Evolutionary conservation across 2,329 filamentous ascomycete genomes (phyloP).

Genomic region (Camillea tinctor): DNA sequence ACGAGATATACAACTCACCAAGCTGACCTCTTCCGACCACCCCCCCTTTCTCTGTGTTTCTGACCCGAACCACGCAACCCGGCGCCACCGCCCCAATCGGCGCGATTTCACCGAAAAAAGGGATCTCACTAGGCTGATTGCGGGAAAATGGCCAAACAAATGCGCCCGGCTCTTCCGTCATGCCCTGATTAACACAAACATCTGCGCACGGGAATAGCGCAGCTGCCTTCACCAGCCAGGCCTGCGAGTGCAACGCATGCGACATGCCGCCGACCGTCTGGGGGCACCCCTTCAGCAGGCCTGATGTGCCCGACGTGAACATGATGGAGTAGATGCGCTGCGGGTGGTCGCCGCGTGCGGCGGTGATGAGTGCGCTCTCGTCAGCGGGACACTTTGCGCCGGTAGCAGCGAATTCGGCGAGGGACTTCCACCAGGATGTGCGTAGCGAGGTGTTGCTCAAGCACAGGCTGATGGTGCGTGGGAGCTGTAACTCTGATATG

Average conservation of each 20-base stretch:
- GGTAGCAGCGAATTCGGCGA: background rate
- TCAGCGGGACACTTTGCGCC: background rate
- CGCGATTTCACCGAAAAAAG: slow-evolving; percentile 5
- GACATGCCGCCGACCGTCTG: slow-evolving; percentile 4
- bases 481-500: background rate
- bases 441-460: background rate
- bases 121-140: background rate
- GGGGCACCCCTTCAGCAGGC: slow-evolving; percentile 10
- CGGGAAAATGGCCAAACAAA: slow-evolving; percentile 11
- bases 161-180: slow-evolving; percentile 12
- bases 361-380: background rate
- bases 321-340: slow-evolving; percentile 8
- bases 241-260: slow-evolving; percentile 10
- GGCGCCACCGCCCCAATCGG: slow-evolving; percentile 5
- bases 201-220: slow-evolving; percentile 9
- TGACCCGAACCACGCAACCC: background rate
- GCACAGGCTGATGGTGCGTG: background rate
- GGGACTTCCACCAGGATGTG: slow-evolving; percentile 1
- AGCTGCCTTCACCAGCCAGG: slow-evolving; percentile 13
- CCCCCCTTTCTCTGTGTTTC: background rate
- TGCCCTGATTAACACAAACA: slow-evolving; percentile 14
- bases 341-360: slow-evolving; percentile 1
- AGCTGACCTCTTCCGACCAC: background rate
- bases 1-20: slow-evolving; percentile 5
- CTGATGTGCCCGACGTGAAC: slow-evolving; percentile 14